Evolutionary conservation across 169 alveolate species (phyloP).

Genomic region (Plasmodium reichenowi): DNA sequence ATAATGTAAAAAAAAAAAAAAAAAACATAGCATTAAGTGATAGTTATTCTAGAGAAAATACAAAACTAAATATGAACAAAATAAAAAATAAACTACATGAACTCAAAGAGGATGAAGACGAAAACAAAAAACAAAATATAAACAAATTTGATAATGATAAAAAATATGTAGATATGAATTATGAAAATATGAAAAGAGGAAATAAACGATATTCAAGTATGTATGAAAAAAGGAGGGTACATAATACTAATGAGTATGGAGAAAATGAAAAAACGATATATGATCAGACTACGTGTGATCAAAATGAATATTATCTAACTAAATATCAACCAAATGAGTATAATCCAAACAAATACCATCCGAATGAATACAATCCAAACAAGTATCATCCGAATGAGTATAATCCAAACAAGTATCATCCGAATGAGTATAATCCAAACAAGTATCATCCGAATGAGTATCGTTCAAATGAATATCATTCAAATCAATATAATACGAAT

Average conservation of each 20-base stretch:
- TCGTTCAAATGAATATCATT: too few relatives aligned
- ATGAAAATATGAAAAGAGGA: not conserved
- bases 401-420: too few relatives aligned
- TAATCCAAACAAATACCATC: too few relatives aligned
- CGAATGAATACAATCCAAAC: too few relatives aligned
- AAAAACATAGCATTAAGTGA: constrained; percentile 42
- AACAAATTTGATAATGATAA: constrained; percentile 11
- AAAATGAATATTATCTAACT: too few relatives aligned
- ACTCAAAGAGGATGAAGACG: not conserved
- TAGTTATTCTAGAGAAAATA: constrained; percentile 26
- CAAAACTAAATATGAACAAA: constrained; percentile 18
- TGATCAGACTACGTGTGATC: too few relatives aligned
- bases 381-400: too few relatives aligned
- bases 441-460: too few relatives aligned
- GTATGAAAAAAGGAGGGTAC: constrained; percentile 16
- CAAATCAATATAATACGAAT: too few relatives aligned
- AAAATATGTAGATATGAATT: not conserved
- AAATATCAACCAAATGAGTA: too few relatives aligned
- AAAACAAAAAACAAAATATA: not conserved
- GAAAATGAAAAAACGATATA: not conserved
- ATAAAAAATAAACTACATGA: constrained; percentile 9
- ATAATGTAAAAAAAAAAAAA: not conserved
- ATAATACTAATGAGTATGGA: constrained; percentile 19
- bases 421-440: too few relatives aligned
- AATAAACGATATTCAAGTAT: constrained; percentile 8